Conservation (phyloP, 1,139 yeast genomes). For the Diutina ranongensis region DNA sequence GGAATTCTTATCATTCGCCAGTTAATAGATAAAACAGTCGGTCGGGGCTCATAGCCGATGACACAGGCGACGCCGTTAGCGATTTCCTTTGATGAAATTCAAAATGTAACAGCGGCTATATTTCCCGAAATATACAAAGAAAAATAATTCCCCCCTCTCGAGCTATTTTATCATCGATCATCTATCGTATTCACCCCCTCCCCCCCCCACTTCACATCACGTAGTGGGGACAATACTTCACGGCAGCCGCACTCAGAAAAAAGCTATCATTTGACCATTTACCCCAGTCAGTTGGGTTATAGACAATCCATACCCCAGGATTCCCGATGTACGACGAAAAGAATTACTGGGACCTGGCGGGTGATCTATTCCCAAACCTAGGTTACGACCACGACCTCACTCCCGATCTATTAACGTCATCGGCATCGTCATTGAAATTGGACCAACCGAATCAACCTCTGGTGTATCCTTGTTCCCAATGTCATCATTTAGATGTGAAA, state of each 20-base stretch:
- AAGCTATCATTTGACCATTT: neutral
- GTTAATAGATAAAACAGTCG: no score
- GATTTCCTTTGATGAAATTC: no score
- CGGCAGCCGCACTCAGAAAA: neutral
- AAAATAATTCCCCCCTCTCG: no score
- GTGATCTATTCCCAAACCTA: neutral
- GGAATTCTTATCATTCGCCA: no score
- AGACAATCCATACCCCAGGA: neutral
- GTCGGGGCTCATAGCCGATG: no score
- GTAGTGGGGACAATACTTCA: no score
- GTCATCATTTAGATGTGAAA: conserved; percentile 15
- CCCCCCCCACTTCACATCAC: no score
- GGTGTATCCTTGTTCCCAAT: neutral
- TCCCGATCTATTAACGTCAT: neutral
- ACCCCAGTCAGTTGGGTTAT: neutral
- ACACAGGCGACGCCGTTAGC: no score
- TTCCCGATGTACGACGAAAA: conserved; percentile 4
- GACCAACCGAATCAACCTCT: neutral
- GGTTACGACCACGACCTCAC: neutral
- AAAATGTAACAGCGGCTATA: no score
- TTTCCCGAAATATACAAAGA: no score
- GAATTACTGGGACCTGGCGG: conserved; percentile 3
- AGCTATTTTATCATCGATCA: neutral
- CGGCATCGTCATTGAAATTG: neutral
- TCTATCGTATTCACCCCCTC: neutral